These are phyloP conservation scores for Cyberlindnera sargentensis DNA, from an alignment of 805 yeast species.

Conservation along the genomic window DNA sequence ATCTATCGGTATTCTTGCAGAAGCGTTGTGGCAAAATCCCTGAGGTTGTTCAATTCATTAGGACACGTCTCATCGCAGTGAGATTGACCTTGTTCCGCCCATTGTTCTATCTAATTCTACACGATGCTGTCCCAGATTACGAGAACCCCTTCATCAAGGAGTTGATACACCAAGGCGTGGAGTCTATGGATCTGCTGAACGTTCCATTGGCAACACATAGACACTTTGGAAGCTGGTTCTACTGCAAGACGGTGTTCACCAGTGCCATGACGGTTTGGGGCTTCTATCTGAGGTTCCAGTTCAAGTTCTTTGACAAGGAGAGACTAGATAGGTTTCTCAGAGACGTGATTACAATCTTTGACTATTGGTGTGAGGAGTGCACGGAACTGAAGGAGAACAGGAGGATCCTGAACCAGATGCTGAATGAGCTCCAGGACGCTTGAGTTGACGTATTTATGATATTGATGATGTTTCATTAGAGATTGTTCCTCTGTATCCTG, in stretches of 20 bases:
- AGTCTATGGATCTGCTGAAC: conserved; percentile 15
- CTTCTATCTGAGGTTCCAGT: conserved; percentile 9
- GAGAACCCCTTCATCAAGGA: conserved; percentile 12
- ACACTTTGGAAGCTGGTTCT: conserved; percentile 24
- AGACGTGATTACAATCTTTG: conserved; percentile 6
- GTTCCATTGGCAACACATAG: conserved; percentile 20
- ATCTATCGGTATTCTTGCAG: background rate
- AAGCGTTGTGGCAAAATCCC: conserved; percentile 7
- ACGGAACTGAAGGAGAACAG: conserved; percentile 12
- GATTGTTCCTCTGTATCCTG: too few relatives aligned
- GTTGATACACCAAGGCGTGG: conserved; percentile 12
- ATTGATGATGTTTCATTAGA: too few relatives aligned
- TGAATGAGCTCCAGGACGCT: too few relatives aligned
- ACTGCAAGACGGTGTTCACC: conserved; percentile 12
- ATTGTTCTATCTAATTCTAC: conserved; percentile 12
- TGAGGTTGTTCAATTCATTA: conserved; percentile 18
- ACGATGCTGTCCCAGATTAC: conserved; percentile 9
- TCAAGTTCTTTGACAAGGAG: conserved; percentile 5
- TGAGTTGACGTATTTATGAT: too few relatives aligned
- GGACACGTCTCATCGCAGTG: conserved; percentile 17
- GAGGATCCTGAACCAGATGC: conserved; percentile 1
- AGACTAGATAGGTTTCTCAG: conserved; percentile 5
- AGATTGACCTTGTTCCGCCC: conserved; percentile 19
- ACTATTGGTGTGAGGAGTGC: conserved; percentile 19
- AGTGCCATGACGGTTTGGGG: conserved; percentile 5